phyloP scores from a whole-genome alignment of 2,329 filamentous ascomycete species.

The Didymella arachidicola region DNA sequence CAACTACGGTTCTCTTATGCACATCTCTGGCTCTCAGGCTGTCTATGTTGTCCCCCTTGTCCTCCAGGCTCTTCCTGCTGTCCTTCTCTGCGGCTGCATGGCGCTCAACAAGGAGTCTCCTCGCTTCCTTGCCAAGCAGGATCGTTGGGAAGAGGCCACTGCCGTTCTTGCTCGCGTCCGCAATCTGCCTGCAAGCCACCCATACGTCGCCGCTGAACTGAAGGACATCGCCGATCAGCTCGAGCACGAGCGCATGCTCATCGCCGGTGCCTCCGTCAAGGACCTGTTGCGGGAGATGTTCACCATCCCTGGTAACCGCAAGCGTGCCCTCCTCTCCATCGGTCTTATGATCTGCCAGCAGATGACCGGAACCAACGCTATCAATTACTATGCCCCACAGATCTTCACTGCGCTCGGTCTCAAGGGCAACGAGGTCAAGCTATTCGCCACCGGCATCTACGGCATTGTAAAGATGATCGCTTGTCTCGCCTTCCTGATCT shows the following conservation, averaged over 20 bases:
- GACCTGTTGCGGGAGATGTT: conserved; percentile 55
- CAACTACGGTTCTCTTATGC: conserved; percentile 61
- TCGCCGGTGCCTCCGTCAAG: conserved; percentile 58
- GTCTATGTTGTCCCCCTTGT: conserved; percentile 69
- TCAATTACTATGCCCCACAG: conserved; percentile 72
- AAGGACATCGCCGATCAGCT: conserved; percentile 51
- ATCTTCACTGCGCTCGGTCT: conserved; percentile 74
- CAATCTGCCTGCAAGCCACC: conserved; percentile 54
- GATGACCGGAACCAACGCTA: conserved; percentile 66
- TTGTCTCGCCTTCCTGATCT: conserved; percentile 70
- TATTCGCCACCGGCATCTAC: conserved; percentile 78
- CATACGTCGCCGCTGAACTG: conserved; percentile 49
- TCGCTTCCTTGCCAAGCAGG: conserved; percentile 71
- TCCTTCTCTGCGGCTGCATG: conserved; percentile 68
- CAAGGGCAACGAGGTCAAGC: conserved; percentile 61
- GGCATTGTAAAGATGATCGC: conserved; percentile 74
- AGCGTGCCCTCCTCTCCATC: conserved; percentile 70
- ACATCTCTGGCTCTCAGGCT: conserved; percentile 57
- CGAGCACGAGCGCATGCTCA: conserved; percentile 64
- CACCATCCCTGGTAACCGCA: conserved; percentile 61
- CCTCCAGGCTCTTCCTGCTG: conserved; percentile 70
- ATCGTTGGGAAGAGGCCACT: conserved; percentile 72
- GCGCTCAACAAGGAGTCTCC: conserved; percentile 70
- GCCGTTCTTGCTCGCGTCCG: conserved; percentile 65
- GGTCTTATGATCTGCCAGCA: conserved; percentile 73